Evolutionary conservation across 805 yeast genomes (phyloP), one percentile per base, ranked within the genome.

Genomic region (Saccharomyces kudriavzevii): DNA sequence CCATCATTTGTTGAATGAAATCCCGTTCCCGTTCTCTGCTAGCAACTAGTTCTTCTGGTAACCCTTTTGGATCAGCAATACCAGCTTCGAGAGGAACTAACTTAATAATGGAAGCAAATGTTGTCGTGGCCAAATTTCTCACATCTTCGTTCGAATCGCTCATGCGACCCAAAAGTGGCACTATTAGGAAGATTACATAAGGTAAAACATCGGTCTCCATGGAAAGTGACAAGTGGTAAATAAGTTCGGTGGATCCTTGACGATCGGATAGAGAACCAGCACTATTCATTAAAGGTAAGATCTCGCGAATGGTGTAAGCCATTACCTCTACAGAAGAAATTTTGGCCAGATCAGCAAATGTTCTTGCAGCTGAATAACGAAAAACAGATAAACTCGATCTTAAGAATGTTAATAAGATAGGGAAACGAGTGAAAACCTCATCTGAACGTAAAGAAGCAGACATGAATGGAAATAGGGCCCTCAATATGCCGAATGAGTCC

Each of bases 51-150:
- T 87, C 89, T 53, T 77, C 76, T 0, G 98, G 95, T 84, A 94
- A 82, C 56, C 90, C 96, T 50, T 81, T 84, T 1, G 98, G 98
- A 69, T 94, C 97, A 1, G 96, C 90, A 40, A 94, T 91, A 67
- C 98, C 99, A 6, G 96, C 96, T 72, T 94, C 99, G 55, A 94
- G 77, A 4, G 99, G 99, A 22, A 94, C 98, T 57, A 94, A 74
- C 68, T 92, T 94, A 60, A 94, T 92, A 54, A 94, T 89, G 0
- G 96, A 85, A 0, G 99, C 99, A 77, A 94, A 94, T 0, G 99
- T 89, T 0, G 97, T 89, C 0, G 99, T 92, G 0, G 99, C 95
- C 52, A 95, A 72, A 17, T 86, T 77, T 62, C 99, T 81, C n/a
- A 91, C 85, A 65, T 89, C 96, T 51, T 77, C 78, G 65, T 92